Evolutionary conservation across 1,284 basidiomycete species (phyloP).

Genomic region (Moniliella sp.): DNA sequence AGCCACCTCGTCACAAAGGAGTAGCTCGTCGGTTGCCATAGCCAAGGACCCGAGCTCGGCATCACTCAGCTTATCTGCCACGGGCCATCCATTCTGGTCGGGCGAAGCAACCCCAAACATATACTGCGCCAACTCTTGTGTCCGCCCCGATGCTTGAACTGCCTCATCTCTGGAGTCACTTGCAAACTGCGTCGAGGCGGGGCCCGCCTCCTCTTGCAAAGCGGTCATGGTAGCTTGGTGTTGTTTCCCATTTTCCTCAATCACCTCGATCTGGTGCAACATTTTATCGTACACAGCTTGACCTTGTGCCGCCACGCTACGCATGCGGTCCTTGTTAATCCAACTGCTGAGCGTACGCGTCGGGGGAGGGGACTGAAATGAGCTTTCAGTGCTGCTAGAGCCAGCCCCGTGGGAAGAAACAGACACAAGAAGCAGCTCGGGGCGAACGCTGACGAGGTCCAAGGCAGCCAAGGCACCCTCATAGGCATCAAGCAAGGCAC

Average conservation of each 20-base stretch:
- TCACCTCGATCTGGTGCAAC: slow-evolving; percentile 7
- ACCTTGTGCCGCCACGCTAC: background rate
- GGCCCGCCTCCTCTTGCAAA: slow-evolving; percentile 16
- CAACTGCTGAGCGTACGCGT: background rate
- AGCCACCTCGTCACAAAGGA: background rate
- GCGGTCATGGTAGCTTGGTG: slow-evolving; percentile 11
- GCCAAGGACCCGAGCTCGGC: background rate
- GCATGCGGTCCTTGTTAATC: background rate
- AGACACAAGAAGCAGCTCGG: slow-evolving; percentile 7
- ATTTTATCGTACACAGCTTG: slow-evolving; percentile 10
- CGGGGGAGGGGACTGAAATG: background rate
- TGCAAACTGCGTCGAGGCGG: slow-evolving; percentile 8
- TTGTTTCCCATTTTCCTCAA: slow-evolving; percentile 8
- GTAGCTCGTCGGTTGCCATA: background rate
- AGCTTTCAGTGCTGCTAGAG: background rate
- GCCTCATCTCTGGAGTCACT: slow-evolving; percentile 15
- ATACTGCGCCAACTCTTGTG: slow-evolving; percentile 7
- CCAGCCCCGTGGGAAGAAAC: no score
- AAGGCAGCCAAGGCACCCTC: slow-evolving; percentile 19
- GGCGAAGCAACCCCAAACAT: slow-evolving; percentile 13
- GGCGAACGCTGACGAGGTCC: slow-evolving; percentile 16
- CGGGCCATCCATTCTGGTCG: slow-evolving; percentile 20
- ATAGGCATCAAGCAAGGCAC: slow-evolving; percentile 17
- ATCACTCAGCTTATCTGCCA: slow-evolving; percentile 12
- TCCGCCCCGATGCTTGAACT: slow-evolving; percentile 7